Percentiles rank a stretch among this genome's conserved stretches.
Conservation (phyloP, 345 rosid genomes). For the Physaria fendleri region DNA sequence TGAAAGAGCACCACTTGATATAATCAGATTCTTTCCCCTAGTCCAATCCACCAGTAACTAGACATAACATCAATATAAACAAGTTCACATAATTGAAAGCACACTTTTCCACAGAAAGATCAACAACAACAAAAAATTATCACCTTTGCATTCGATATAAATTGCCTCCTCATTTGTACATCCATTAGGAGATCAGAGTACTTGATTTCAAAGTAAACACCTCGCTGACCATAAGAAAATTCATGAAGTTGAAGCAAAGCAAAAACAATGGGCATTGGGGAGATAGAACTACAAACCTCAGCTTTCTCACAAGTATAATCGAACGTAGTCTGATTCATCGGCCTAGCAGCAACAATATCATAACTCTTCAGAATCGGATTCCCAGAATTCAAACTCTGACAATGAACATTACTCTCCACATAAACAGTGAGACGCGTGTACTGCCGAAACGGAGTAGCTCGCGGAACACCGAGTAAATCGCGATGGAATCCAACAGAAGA, state of each 20-base stretch:
- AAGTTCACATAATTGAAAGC: background rate
- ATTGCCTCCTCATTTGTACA: slow-evolving; percentile 59
- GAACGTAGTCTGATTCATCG: slow-evolving; percentile 78
- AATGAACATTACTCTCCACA: slow-evolving; percentile 49
- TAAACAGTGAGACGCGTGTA: slow-evolving; percentile 77
- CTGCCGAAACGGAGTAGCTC: slow-evolving; percentile 70
- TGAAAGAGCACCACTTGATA: slow-evolving; percentile 62
- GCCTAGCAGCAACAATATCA: slow-evolving; percentile 70
- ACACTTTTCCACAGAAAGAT: background rate
- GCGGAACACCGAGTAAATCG: slow-evolving; percentile 56
- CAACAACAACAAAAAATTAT: slow-evolving; percentile 19
- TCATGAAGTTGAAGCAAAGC: background rate
- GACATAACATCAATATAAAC: background rate
- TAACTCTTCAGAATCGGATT: slow-evolving; percentile 68
- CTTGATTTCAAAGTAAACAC: slow-evolving; percentile 67
- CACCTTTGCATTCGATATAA: slow-evolving; percentile 78
- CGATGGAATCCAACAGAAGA: slow-evolving; percentile 73
- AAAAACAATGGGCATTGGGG: background rate
- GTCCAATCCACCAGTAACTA: slow-evolving; percentile 82
- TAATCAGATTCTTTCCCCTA: slow-evolving; percentile 60
- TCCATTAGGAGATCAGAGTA: slow-evolving; percentile 60
- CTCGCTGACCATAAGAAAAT: slow-evolving; percentile 48
- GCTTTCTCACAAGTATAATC: too few relatives aligned
- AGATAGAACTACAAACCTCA: too few relatives aligned
- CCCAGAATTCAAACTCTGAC: slow-evolving; percentile 55